phyloP scores from a whole-genome alignment of 495 filamentous ascomycete species.

The Penicillium pancosmium region DNA sequence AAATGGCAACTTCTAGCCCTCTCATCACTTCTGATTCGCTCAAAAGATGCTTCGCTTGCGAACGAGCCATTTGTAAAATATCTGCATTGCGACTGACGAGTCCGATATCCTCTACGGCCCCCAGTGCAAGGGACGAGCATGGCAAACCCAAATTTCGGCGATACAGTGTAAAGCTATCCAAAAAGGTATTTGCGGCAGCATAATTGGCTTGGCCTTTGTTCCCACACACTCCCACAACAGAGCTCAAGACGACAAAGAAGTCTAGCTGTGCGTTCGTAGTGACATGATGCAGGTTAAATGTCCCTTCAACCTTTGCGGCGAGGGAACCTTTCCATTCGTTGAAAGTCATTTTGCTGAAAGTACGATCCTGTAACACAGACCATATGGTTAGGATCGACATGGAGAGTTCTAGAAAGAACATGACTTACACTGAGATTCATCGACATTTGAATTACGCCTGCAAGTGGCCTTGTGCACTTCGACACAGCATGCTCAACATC shows the following conservation, averaged over 20 bases:
- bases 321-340: neutral
- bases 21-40: constrained; percentile 3
- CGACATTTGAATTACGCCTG: constrained; percentile 8
- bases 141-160: constrained; percentile 16
- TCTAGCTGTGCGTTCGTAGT: too few species aligned
- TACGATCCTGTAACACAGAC: neutral
- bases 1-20: constrained; percentile 2
- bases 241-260: constrained; percentile 21
- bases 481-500: constrained; percentile 7
- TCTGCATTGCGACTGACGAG: neutral
- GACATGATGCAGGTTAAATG: constrained; percentile 12
- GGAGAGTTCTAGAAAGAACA: neutral
- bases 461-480: neutral
- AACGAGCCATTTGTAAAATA: neutral
- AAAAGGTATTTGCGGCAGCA: constrained; percentile 29
- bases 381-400: neutral
- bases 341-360: neutral
- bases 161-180: constrained; percentile 29
- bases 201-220: constrained; percentile 29
- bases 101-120: neutral
- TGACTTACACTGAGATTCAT: neutral
- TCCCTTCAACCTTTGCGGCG: constrained; percentile 1
- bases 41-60: neutral
- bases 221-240: constrained; percentile 22
- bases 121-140: constrained; percentile 6